These are phyloP conservation scores for Plasmodium ovale DNA, from an alignment of 169 alveolate species.

Conservation along the genomic window DNA sequence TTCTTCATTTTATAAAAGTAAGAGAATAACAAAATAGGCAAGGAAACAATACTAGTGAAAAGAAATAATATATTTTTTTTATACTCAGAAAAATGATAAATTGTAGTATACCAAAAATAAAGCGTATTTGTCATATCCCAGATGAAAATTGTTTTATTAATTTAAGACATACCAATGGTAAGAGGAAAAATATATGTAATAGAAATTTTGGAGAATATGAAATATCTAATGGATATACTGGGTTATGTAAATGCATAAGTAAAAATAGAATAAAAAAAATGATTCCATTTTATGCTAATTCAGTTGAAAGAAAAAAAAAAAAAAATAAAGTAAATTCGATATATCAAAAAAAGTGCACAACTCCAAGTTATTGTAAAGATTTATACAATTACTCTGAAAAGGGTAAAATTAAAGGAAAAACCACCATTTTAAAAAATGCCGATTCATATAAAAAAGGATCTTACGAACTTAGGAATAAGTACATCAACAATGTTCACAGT, in stretches of 20 bases:
- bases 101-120: constrained; percentile 21
- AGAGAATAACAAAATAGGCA: background rate
- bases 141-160: constrained; percentile 5
- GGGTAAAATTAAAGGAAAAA: background rate
- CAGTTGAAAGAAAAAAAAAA: constrained; percentile 14
- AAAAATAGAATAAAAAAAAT: background rate
- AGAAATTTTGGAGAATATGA: background rate
- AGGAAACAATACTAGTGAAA: background rate
- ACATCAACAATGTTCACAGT: no score
- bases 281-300: constrained; percentile 6
- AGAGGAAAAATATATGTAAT: background rate
- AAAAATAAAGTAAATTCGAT: background rate
- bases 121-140: background rate
- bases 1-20: no score
- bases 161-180: constrained; percentile 5
- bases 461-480: no score
- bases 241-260: background rate
- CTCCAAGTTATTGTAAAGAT: background rate
- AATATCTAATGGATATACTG: background rate
- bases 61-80: background rate
- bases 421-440: background rate
- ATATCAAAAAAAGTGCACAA: background rate
- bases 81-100: constrained; percentile 1
- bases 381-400: background rate
- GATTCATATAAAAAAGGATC: background rate